phyloP scores from a whole-genome alignment of 176 grass and related monocot species.

The Typha latifolia region DNA sequence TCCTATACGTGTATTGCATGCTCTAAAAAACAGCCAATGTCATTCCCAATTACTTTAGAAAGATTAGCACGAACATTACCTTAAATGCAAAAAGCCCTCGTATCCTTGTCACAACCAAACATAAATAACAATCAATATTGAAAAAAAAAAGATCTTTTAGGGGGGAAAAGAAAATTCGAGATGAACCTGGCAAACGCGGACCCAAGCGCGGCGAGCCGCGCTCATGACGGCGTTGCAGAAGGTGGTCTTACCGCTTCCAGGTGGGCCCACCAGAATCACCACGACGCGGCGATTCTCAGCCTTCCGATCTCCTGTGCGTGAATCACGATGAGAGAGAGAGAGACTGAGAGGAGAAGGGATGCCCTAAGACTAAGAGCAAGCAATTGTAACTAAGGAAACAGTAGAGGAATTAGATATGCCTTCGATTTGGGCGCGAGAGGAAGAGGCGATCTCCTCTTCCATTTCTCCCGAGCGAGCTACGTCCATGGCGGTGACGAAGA shows the following conservation, averaged over 20 bases:
- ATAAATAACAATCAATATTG: neutral
- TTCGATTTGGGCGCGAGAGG: neutral
- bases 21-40: no score
- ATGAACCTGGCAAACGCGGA: slow-evolving; percentile 68
- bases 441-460: slow-evolving; percentile 7
- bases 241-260: slow-evolving; percentile 88
- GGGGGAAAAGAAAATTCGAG: no score
- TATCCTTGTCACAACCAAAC: no score
- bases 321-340: neutral
- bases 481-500: neutral
- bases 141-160: neutral
- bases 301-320: neutral
- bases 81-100: no score
- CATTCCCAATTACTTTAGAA: no score
- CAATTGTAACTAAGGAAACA: neutral
- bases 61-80: no score
- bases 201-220: slow-evolving; percentile 41
- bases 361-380: neutral
- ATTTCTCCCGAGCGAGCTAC: slow-evolving; percentile 6
- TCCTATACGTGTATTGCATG: no score
- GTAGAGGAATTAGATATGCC: slow-evolving; percentile 8
- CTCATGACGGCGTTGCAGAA: slow-evolving; percentile 55
- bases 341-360: neutral
- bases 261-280: slow-evolving; percentile 52
- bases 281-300: slow-evolving; percentile 15